phyloP scores from a whole-genome alignment of 768 basidiomycete species.

The Termitomyces sp. region DNA sequence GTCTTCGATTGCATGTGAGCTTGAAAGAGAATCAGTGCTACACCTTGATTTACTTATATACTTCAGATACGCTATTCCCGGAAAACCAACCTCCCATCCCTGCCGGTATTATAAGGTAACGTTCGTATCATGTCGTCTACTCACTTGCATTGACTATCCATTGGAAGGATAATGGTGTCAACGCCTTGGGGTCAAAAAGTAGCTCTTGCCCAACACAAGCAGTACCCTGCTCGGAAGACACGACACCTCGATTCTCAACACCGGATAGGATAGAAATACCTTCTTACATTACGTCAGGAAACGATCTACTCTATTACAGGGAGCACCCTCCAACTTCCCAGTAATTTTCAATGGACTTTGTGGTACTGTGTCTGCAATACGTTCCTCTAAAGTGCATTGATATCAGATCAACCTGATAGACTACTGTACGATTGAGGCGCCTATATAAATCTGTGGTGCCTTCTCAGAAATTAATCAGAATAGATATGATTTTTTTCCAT shows the following conservation, averaged over 20 bases:
- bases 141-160: not conserved
- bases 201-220: conserved; percentile 12
- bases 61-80: conserved; percentile 13
- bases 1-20: conserved; percentile 22
- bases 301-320: conserved; percentile 11
- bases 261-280: conserved; percentile 12
- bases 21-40: not conserved
- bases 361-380: not conserved
- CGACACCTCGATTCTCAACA: conserved; percentile 10
- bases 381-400: not conserved
- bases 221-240: conserved; percentile 4
- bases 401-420: not conserved
- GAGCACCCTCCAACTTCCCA: conserved; percentile 1
- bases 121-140: not conserved
- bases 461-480: too few relatives aligned
- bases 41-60: not conserved
- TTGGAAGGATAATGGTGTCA: conserved; percentile 6
- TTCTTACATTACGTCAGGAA: conserved; percentile 13
- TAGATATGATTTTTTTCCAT: too few relatives aligned
- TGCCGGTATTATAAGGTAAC: conserved; percentile 20
- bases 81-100: conserved; percentile 6
- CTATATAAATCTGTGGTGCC: too few relatives aligned
- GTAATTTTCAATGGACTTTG: not conserved
- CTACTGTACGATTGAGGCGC: too few relatives aligned
- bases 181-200: conserved; percentile 5